Evolutionary conservation across 2,329 filamentous ascomycete genomes (phyloP).

Genomic region (Diplodia seriata): DNA sequence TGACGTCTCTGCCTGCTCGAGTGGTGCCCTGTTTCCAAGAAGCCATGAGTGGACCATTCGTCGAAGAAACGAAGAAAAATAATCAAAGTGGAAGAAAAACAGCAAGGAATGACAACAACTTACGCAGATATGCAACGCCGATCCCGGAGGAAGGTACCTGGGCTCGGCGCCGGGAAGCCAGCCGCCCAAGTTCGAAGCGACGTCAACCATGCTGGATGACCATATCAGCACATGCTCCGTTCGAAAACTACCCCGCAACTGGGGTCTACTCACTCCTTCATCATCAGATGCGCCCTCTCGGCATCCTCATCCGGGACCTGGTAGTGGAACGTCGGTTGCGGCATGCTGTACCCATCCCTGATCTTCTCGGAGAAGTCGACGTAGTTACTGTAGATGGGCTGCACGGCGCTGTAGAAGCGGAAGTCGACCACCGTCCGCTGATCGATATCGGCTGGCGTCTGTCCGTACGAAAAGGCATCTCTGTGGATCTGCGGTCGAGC

Average conservation of each 20-base stretch:
- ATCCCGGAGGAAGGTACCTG: background rate
- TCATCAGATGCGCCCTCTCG: background rate
- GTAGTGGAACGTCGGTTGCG: conserved; percentile 32
- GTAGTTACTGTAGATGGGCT: conserved; percentile 33
- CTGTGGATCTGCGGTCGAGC: background rate
- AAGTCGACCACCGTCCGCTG: conserved; percentile 38
- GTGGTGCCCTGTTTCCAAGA: background rate
- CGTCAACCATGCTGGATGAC: background rate
- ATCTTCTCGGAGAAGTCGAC: conserved; percentile 35
- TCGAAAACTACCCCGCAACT: no score
- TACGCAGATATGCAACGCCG: conserved; percentile 6
- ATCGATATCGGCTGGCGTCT: conserved; percentile 32
- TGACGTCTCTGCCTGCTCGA: background rate
- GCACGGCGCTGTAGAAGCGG: conserved; percentile 36
- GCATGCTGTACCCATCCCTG: conserved; percentile 40
- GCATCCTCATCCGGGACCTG: background rate
- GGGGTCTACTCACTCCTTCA: background rate
- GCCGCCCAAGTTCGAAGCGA: background rate
- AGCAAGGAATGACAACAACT: background rate
- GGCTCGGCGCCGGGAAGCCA: conserved; percentile 5
- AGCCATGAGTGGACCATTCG: background rate
- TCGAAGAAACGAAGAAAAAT: background rate
- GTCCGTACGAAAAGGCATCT: conserved; percentile 1
- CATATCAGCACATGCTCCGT: background rate
- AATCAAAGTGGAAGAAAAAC: background rate